phyloP scores from a whole-genome alignment of 768 basidiomycete species.

The Panellus pusillus region DNA sequence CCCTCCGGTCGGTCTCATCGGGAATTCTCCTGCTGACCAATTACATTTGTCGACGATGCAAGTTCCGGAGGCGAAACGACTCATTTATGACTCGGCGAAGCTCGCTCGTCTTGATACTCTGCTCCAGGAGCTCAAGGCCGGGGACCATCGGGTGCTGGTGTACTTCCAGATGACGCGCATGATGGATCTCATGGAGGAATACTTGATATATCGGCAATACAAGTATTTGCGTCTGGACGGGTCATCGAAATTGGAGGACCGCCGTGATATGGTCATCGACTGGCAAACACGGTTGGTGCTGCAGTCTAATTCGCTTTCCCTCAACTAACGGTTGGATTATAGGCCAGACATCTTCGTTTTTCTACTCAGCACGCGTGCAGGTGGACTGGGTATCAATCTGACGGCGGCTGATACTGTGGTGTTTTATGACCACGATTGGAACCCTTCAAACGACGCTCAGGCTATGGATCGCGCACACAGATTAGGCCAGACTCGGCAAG shows the following conservation, averaged over 20 bases:
- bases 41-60: conserved; percentile 83
- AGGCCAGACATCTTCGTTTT: conserved; percentile 90
- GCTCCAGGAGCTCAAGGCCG: conserved; percentile 89
- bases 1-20: conserved; percentile 66
- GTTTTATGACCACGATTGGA: conserved; percentile 96
- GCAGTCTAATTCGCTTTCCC: background rate
- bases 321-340: conserved; percentile 1
- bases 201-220: conserved; percentile 94
- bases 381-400: conserved; percentile 94
- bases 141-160: conserved; percentile 90
- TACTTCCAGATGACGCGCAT: conserved; percentile 99
- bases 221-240: conserved; percentile 93
- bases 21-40: conserved; percentile 65
- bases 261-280: conserved; percentile 98
- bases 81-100: conserved; percentile 96
- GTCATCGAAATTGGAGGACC: conserved; percentile 90
- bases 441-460: conserved; percentile 96
- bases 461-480: conserved; percentile 99
- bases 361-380: conserved; percentile 90
- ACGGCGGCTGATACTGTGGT: conserved; percentile 95
- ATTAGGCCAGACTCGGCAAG: conserved; percentile 94
- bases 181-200: conserved; percentile 99
- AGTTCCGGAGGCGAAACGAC: conserved; percentile 91
- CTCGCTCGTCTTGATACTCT: conserved; percentile 86
- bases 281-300: conserved; percentile 90